Conservation (phyloP, 768 basidiomycete species). For the Leccinum pellstonianum region DNA sequence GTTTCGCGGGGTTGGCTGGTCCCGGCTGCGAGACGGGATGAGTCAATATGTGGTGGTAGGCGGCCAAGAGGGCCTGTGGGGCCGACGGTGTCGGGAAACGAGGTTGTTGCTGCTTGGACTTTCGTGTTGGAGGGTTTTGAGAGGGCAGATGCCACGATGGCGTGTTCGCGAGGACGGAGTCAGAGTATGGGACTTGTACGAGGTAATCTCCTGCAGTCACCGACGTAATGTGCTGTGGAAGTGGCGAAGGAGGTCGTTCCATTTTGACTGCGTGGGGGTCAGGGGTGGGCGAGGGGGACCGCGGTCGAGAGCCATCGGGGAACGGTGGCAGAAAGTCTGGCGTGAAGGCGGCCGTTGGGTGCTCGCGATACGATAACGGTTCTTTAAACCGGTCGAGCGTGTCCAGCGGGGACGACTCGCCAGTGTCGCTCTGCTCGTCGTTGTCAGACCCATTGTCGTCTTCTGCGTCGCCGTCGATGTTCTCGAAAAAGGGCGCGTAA, state of each 20-base stretch:
- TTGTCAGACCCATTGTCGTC: constrained; percentile 31
- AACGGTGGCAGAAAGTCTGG: constrained; percentile 37
- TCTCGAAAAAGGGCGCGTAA: constrained; percentile 38
- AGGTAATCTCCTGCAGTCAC: constrained; percentile 62
- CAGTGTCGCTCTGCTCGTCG: constrained; percentile 25
- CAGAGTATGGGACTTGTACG: constrained; percentile 69
- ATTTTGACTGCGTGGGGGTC: constrained; percentile 31
- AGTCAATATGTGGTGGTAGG: constrained; percentile 77
- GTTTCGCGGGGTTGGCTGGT: constrained; percentile 58
- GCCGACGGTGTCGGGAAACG: constrained; percentile 52
- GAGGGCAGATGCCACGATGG: constrained; percentile 72
- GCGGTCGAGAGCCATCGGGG: constrained; percentile 28
- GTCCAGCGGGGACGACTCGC: neutral
- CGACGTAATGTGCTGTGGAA: constrained; percentile 41
- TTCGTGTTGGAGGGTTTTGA: constrained; percentile 26
- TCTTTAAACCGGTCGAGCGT: constrained; percentile 26
- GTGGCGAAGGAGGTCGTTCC: constrained; percentile 40
- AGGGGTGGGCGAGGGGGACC: constrained; percentile 39
- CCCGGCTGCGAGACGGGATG: constrained; percentile 56
- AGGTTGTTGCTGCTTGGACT: constrained; percentile 20
- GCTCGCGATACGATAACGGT: constrained; percentile 30
- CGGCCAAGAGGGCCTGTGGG: constrained; percentile 62
- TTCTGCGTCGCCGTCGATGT: constrained; percentile 25
- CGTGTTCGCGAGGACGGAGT: constrained; percentile 63
- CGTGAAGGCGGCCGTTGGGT: constrained; percentile 33